Conservation (phyloP, 345 rosid species). For the Zanthoxylum bungeanum region DNA sequence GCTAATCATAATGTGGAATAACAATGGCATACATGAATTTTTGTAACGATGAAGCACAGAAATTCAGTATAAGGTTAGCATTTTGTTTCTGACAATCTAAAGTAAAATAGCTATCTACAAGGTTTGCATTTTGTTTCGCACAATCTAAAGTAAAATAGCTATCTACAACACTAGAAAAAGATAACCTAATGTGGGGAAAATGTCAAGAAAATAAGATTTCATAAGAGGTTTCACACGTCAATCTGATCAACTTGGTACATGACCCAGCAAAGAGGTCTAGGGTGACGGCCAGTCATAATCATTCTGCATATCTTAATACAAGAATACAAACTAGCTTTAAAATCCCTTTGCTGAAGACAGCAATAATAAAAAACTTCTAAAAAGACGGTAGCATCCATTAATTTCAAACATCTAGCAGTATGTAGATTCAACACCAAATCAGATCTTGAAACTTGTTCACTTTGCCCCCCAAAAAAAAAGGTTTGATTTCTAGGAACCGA, state of each 20-base stretch:
- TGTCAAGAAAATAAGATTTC: background rate
- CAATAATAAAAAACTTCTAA: background rate
- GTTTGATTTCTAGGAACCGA: background rate
- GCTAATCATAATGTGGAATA: conserved; percentile 7
- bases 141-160: background rate
- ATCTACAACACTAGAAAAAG: background rate
- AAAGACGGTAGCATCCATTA: background rate
- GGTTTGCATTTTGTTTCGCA: background rate
- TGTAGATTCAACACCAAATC: too few species aligned
- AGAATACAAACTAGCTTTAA: too few species aligned
- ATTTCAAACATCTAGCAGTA: too few species aligned
- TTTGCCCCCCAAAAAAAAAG: too few species aligned
- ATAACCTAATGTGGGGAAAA: background rate
- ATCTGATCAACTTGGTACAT: background rate
- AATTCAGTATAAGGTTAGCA: background rate
- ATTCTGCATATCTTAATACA: background rate
- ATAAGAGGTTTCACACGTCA: background rate
- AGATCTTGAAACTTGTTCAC: too few species aligned
- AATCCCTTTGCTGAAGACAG: background rate
- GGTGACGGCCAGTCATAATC: too few species aligned
- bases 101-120: too few species aligned
- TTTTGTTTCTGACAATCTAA: too few species aligned
- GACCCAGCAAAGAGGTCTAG: background rate
- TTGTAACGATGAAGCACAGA: background rate
- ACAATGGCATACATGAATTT: background rate